Base-by-base conservation (phyloP, 2,329 filamentous ascomycete genomes). In the Remersonia thermophila region DNA sequence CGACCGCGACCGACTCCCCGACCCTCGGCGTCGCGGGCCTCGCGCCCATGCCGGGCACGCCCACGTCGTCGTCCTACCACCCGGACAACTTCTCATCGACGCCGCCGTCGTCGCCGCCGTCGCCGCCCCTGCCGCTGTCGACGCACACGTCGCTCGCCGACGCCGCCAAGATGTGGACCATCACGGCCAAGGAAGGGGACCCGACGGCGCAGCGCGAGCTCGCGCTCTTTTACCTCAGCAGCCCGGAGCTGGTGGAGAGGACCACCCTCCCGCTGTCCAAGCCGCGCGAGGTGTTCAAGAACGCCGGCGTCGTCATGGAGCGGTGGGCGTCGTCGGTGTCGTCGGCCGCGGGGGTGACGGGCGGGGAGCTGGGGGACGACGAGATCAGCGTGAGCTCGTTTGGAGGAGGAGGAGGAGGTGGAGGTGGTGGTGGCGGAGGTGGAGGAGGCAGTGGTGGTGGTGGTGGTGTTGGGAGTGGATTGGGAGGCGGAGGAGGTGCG, bases 101-200 rank as follows among this genome's bases (percentile, higher is more conserved):
- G 14, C 52, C 56, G 3, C 52, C 55, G 8, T 57, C 57, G 9
- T 47, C 55, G 11, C 60, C 60, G 2, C 59, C 59, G 25, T 63
- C 62, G 7, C 64, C 65, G 4, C n/a, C 20, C 9, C 57, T 67
- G 10, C 59, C 63, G 9, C 60, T 69, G 0, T 62, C 73, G 3
- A 71, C 77, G 32, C 79, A 84, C 57, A 23, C 5, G 5, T 76
- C 71, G 38, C 74, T 91, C 53, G 69, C 76, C 30, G 85, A 95
- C 54, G 89, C 86, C 0, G 87, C 83, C 3, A 76, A 73, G 47
- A 91, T 96, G 77, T 85, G 84, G 68, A 81, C 84, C 43, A 91
- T 95, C 53, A 89, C 87, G 1, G 91, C 91, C 12, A 91, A 87
- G 55, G 91, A 98, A 59, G 87, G 89, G 27, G 77, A 87, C 42